A percentile compares a stretch with the other conserved stretches of the same genome.
Evolutionary conservation across 306 rosid species (phyloP).

Genomic region (Trifolium subterraneum): DNA sequence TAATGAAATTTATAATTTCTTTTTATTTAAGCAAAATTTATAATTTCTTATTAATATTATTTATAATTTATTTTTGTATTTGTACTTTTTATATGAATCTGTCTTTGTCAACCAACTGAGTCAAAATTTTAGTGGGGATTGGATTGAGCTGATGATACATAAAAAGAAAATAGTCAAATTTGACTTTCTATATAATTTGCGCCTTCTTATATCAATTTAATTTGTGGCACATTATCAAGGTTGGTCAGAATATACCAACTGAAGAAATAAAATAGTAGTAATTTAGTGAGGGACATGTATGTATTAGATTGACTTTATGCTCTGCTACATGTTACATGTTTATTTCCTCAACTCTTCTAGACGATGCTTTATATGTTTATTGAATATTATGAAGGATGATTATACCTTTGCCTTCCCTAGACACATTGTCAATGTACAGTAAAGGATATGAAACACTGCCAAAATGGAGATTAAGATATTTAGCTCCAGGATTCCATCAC

Average conservation of each 20-base stretch:
- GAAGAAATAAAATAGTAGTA: no score
- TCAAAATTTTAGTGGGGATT: neutral
- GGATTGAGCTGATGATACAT: no score
- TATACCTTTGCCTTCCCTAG: conserved; percentile 75
- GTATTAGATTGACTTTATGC: no score
- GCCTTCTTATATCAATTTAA: neutral
- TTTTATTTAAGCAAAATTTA: no score
- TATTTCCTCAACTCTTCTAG: neutral
- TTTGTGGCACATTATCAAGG: neutral
- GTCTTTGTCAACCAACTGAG: neutral
- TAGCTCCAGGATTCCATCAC: conserved; percentile 60
- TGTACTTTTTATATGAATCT: neutral
- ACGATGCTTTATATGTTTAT: no score
- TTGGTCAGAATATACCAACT: neutral
- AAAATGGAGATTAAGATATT: conserved; percentile 61
- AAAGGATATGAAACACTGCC: conserved; percentile 72
- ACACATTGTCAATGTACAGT: conserved; percentile 67
- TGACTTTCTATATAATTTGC: neutral
- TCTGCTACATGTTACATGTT: neutral
- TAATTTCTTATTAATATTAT: no score
- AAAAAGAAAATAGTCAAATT: no score
- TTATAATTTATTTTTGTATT: no score
- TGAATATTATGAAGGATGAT: no score
- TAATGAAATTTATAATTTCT: no score
- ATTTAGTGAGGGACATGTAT: no score